Percentiles rank a stretch among this genome's conserved stretches.
These are phyloP conservation scores for Hortaea werneckii DNA, from an alignment of 2,329 filamentous ascomycete species.

Conservation along the genomic window DNA sequence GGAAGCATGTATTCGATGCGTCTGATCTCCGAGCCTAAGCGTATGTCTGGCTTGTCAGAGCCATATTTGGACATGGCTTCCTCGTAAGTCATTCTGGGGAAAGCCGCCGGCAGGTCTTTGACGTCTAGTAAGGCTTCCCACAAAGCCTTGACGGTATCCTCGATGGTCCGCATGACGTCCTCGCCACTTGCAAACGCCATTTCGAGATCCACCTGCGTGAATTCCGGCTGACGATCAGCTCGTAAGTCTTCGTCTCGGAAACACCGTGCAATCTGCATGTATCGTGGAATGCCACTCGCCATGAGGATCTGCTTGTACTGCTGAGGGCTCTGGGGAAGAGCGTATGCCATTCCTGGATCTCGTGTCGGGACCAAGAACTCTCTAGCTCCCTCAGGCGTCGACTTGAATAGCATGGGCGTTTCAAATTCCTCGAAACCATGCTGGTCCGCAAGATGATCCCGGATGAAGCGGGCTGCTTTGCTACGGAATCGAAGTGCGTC, in stretches of 20 bases:
- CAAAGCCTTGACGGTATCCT: constrained; percentile 44
- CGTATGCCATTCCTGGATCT: constrained; percentile 66
- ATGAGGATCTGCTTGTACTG: constrained; percentile 98
- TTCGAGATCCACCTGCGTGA: constrained; percentile 91
- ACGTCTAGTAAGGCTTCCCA: constrained; percentile 42
- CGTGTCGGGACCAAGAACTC: constrained; percentile 91
- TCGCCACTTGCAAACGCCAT: constrained; percentile 72
- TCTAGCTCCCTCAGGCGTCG: constrained; percentile 86
- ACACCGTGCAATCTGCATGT: constrained; percentile 89
- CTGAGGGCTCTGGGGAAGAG: constrained; percentile 89
- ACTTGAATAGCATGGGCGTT: constrained; percentile 92
- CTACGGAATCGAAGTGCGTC: constrained; percentile 63
- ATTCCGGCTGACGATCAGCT: constrained; percentile 90
- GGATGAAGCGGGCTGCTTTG: constrained; percentile 44
- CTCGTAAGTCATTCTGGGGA: constrained; percentile 58
- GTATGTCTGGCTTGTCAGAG: constrained; percentile 83
- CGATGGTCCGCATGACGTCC: constrained; percentile 55
- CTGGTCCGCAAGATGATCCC: constrained; percentile 42
- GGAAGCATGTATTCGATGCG: constrained; percentile 55
- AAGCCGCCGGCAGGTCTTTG: constrained; percentile 35
- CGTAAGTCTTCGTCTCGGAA: constrained; percentile 92
- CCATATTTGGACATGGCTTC: constrained; percentile 73
- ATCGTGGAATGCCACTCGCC: constrained; percentile 71
- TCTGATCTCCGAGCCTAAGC: constrained; percentile 57
- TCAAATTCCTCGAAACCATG: constrained; percentile 69